These are phyloP conservation scores for Pleurotus djamor DNA, from an alignment of 768 basidiomycete genomes.

Conservation along the genomic window DNA sequence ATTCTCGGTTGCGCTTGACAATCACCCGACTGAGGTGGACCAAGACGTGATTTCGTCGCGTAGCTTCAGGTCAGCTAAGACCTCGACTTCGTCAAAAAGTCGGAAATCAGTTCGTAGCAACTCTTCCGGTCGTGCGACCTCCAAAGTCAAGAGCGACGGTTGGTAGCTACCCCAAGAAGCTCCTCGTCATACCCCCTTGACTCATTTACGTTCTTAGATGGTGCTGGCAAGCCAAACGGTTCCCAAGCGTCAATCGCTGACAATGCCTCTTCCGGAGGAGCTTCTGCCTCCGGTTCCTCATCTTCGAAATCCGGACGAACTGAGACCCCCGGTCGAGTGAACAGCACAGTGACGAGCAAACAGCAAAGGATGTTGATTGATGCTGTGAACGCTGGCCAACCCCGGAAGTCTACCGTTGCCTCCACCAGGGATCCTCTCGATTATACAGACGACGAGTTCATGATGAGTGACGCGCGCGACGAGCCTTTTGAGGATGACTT, in stretches of 20 bases:
- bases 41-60: background rate
- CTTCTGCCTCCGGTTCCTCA: background rate
- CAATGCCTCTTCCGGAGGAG: background rate
- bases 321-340: background rate
- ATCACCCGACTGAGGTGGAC: background rate
- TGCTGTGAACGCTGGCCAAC: background rate
- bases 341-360: conserved; percentile 1
- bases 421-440: conserved; percentile 3
- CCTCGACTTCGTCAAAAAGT: background rate
- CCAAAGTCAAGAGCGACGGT: background rate
- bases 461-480: conserved; percentile 5
- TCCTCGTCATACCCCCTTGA: background rate
- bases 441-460: background rate
- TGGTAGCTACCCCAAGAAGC: background rate
- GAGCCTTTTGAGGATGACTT: conserved; percentile 6
- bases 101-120: background rate
- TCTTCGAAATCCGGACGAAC: background rate
- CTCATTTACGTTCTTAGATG: no score
- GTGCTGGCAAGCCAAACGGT: background rate
- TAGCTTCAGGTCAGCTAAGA: conserved; percentile 1
- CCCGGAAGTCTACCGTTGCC: background rate
- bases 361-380: conserved; percentile 3
- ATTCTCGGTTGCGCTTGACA: background rate
- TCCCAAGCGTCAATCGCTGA: background rate
- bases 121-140: background rate